Conservation (phyloP, 257 asterid species). For the Solanum infundibuliforme region DNA sequence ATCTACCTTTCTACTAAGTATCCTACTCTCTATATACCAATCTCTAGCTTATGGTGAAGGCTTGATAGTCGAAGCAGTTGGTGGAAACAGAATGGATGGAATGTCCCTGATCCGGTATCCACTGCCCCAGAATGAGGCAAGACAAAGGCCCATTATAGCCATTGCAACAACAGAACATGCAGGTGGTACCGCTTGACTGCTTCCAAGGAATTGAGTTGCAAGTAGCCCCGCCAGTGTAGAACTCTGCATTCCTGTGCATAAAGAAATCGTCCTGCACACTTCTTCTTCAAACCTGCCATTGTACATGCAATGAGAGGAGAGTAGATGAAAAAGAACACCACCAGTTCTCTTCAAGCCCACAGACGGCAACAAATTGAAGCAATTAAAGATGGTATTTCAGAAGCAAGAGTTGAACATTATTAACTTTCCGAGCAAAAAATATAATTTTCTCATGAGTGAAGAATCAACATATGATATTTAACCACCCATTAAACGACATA, state of each 20-base stretch:
- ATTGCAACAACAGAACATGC: conserved; percentile 94
- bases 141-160: conserved; percentile 98
- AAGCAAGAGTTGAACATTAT: not conserved
- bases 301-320: not conserved
- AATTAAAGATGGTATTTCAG: not conserved
- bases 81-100: conserved; percentile 23
- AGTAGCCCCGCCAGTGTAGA: conserved; percentile 94
- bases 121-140: conserved; percentile 94
- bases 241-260: conserved; percentile 98
- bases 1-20: not conserved
- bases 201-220: conserved; percentile 77
- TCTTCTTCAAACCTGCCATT: conserved; percentile 71
- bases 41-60: conserved; percentile 12
- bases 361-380: not conserved
- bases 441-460: not conserved
- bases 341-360: not conserved
- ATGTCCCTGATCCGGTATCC: conserved; percentile 62
- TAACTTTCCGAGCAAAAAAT: not conserved
- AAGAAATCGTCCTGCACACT: conserved; percentile 68
- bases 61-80: conserved; percentile 27
- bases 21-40: not conserved
- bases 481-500: not conserved
- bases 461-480: not conserved
- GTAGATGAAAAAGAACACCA: not conserved
- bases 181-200: conserved; percentile 86